Evolutionary conservation across 1,284 basidiomycete species (phyloP).

Genomic region (Macrocystidia cucumis): DNA sequence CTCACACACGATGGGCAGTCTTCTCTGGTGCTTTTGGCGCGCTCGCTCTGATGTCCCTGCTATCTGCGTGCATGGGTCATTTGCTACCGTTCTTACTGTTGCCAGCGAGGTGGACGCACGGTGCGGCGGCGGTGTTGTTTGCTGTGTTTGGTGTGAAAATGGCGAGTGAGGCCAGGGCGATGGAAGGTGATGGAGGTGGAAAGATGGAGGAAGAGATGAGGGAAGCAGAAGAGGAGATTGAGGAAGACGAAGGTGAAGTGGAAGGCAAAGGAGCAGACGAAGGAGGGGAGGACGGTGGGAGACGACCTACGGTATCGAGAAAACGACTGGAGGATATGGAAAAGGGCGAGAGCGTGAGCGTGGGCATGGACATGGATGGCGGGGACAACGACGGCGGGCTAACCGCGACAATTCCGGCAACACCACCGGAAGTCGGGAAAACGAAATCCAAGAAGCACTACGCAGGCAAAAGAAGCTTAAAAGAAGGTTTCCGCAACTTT

Average conservation of each 20-base stretch:
- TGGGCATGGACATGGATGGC: no score
- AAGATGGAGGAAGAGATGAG: constrained; percentile 91
- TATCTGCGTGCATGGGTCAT: constrained; percentile 85
- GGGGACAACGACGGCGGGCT: not conserved
- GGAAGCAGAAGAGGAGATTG: constrained; percentile 87
- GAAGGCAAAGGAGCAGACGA: constrained; percentile 51
- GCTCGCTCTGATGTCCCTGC: constrained; percentile 87
- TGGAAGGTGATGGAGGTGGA: constrained; percentile 68
- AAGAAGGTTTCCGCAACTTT: constrained; percentile 78
- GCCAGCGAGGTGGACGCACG: constrained; percentile 74
- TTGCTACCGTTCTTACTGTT: constrained; percentile 79
- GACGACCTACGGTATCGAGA: no score
- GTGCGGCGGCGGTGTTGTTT: constrained; percentile 76
- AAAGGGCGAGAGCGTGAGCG: constrained; percentile 10
- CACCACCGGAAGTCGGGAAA: constrained; percentile 4
- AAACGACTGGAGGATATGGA: not conserved
- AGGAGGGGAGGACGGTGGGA: constrained; percentile 17
- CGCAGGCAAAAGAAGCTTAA: no score
- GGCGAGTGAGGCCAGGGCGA: constrained; percentile 72
- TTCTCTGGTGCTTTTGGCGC: constrained; percentile 88
- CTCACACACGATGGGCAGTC: constrained; percentile 81
- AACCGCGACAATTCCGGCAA: not conserved
- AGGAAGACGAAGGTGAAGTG: constrained; percentile 45
- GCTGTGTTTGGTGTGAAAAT: constrained; percentile 85
- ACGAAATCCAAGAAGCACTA: constrained; percentile 4